A percentile compares a stretch with the other conserved stretches of the same genome.
These are phyloP conservation scores for Lizonia empirigonia DNA, from an alignment of 2,329 filamentous ascomycete genomes.

Conservation along the genomic window DNA sequence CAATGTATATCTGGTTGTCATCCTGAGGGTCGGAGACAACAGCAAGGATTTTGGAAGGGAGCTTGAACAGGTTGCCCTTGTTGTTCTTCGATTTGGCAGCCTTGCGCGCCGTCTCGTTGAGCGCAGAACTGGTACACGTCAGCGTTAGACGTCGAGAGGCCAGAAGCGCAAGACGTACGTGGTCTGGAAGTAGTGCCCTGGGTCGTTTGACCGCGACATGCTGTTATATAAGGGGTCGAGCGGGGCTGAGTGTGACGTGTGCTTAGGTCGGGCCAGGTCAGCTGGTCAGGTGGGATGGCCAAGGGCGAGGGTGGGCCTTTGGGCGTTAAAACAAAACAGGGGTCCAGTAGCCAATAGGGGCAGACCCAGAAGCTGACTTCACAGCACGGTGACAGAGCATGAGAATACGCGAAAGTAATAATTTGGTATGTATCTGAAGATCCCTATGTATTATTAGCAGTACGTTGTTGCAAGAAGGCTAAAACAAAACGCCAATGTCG, in stretches of 20 bases:
- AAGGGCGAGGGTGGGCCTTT: no score
- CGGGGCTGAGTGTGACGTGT: slow-evolving; percentile 18
- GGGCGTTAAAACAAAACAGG: no score
- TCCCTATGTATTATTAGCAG: slow-evolving; percentile 18
- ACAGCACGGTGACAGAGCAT: slow-evolving; percentile 4
- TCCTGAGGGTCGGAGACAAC: slow-evolving; percentile 70
- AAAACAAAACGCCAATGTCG: slow-evolving; percentile 13
- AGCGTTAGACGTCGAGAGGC: slow-evolving; percentile 17
- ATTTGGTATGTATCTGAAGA: slow-evolving; percentile 9
- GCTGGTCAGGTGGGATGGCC: no score
- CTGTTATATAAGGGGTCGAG: slow-evolving; percentile 22
- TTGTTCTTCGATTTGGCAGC: slow-evolving; percentile 79
- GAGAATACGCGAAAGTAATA: neutral
- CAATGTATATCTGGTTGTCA: slow-evolving; percentile 71
- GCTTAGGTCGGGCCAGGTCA: slow-evolving; percentile 13
- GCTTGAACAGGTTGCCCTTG: slow-evolving; percentile 76
- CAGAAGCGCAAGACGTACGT: slow-evolving; percentile 64
- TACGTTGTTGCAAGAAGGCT: slow-evolving; percentile 15
- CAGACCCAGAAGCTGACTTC: neutral
- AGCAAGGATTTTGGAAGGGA: slow-evolving; percentile 86
- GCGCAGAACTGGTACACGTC: slow-evolving; percentile 52
- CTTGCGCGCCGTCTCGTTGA: slow-evolving; percentile 64
- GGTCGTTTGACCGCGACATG: slow-evolving; percentile 59
- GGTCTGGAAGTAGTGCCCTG: slow-evolving; percentile 89
- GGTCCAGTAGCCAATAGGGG: neutral